These are phyloP conservation scores for Coix lacrymajobi DNA, from an alignment of 176 grass and related monocot species.

Conservation along the genomic window DNA sequence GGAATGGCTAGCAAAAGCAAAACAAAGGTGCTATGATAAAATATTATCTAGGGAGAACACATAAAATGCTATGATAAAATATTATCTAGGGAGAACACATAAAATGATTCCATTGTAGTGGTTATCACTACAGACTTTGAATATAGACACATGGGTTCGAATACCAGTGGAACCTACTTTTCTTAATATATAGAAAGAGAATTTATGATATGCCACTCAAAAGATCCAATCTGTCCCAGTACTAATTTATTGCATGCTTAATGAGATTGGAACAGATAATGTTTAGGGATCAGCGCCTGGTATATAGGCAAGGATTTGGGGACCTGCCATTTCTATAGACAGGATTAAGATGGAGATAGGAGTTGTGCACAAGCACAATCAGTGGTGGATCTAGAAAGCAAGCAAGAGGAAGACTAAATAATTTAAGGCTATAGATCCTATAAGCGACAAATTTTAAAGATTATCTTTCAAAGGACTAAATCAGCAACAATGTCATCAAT, in stretches of 20 bases:
- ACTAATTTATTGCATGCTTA: background rate
- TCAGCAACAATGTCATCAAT: no score
- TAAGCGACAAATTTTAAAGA: no score
- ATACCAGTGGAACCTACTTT: conserved; percentile 68
- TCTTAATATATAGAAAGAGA: background rate
- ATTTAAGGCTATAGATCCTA: no score
- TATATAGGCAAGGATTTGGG: background rate
- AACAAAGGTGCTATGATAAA: background rate
- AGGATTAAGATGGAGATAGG: background rate
- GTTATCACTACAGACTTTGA: conserved; percentile 95
- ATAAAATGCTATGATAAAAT: background rate
- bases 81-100: background rate
- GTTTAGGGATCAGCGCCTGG: background rate
- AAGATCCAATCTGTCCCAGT: background rate
- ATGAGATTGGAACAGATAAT: background rate
- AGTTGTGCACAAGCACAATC: background rate
- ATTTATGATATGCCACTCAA: background rate
- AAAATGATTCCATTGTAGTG: conserved; percentile 43
- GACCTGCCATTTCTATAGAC: background rate
- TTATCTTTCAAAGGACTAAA: no score
- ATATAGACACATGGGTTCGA: conserved; percentile 76
- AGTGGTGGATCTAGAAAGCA: no score
- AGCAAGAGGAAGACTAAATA: no score
- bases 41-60: background rate
- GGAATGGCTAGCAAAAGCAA: background rate